phyloP scores from a whole-genome alignment of 495 filamentous ascomycete species.

The Hypoxylon fragiforme region DNA sequence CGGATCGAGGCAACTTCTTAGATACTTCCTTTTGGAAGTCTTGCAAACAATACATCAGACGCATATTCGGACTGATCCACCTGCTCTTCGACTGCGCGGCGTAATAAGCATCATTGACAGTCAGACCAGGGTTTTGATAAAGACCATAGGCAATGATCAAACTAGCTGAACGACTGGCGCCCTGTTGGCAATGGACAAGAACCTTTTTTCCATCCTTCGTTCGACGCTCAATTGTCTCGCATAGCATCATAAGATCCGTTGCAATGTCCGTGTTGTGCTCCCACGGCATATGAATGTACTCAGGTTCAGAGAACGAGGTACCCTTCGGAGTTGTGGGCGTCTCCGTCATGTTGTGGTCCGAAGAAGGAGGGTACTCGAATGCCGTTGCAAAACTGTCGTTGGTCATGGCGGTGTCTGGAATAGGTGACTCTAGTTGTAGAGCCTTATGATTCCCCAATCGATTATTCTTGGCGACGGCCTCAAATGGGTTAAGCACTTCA shows the following conservation, averaged over 20 bases:
- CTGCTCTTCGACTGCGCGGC: slow-evolving; percentile 84
- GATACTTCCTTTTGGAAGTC: slow-evolving; percentile 79
- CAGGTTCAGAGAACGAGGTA: slow-evolving; percentile 62
- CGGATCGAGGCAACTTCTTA: slow-evolving; percentile 47
- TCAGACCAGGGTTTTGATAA: slow-evolving; percentile 83
- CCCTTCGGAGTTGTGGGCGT: slow-evolving; percentile 63
- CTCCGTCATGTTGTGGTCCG: slow-evolving; percentile 38
- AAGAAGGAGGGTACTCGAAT: slow-evolving; percentile 60
- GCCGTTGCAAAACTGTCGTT: slow-evolving; percentile 73
- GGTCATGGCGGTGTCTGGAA: slow-evolving; percentile 71
- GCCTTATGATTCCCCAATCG: slow-evolving; percentile 41
- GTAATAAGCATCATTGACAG: slow-evolving; percentile 91
- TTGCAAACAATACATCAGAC: slow-evolving; percentile 92
- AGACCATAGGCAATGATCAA: slow-evolving; percentile 95
- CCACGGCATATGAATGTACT: slow-evolving; percentile 96
- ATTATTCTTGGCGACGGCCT: slow-evolving; percentile 39
- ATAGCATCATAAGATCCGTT: slow-evolving; percentile 79
- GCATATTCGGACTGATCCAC: slow-evolving; percentile 99
- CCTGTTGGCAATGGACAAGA: slow-evolving; percentile 92
- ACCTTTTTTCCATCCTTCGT: slow-evolving; percentile 81
- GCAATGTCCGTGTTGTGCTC: slow-evolving; percentile 97
- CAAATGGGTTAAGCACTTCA: slow-evolving; percentile 90
- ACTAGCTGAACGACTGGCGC: slow-evolving; percentile 94
- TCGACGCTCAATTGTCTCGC: slow-evolving; percentile 81
- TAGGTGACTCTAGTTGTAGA: slow-evolving; percentile 37